Percentiles rank a stretch among this genome's conserved stretches.
These are phyloP conservation scores for Rostrohypoxylon terebratum DNA, from an alignment of 495 filamentous ascomycete species.

Conservation along the genomic window DNA sequence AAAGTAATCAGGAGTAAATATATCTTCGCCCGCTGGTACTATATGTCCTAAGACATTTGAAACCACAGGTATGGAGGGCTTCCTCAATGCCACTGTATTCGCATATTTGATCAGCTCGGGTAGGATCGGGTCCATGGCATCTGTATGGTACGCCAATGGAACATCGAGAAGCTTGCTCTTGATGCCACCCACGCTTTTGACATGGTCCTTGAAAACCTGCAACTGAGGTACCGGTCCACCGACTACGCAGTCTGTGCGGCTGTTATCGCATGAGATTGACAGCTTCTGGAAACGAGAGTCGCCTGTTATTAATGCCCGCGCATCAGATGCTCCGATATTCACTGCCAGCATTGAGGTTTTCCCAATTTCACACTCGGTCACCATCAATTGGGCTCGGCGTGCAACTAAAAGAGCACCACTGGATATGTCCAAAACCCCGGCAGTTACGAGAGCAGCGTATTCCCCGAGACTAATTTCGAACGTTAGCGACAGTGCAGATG, in stretches of 20 bases:
- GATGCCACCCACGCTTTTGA: background rate
- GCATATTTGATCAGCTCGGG: constrained; percentile 3
- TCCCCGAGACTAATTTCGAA: constrained; percentile 1
- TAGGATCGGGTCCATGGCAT: constrained; percentile 9
- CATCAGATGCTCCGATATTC: constrained; percentile 6
- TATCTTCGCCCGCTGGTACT: background rate
- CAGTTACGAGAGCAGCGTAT: constrained; percentile 6
- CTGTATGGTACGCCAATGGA: constrained; percentile 6
- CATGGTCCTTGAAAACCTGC: constrained; percentile 1
- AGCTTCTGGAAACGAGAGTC: constrained; percentile 3
- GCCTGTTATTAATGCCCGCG: background rate
- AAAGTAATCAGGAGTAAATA: constrained; percentile 8
- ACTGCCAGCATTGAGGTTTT: constrained; percentile 9
- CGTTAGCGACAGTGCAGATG: background rate
- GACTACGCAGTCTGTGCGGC: constrained; percentile 4
- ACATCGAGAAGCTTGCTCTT: constrained; percentile 13
- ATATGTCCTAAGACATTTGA: constrained; percentile 4
- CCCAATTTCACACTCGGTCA: constrained; percentile 2
- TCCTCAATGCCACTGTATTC: constrained; percentile 3
- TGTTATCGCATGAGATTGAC: constrained; percentile 8
- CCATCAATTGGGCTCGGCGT: constrained; percentile 2
- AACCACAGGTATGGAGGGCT: background rate
- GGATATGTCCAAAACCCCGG: constrained; percentile 3
- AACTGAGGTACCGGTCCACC: constrained; percentile 4
- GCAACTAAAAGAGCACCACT: constrained; percentile 5